Evolutionary conservation across 2,329 filamentous ascomycete species (phyloP), one percentile per base, ranked within the genome.

Genomic region (Aspergillus transmontanensis): DNA sequence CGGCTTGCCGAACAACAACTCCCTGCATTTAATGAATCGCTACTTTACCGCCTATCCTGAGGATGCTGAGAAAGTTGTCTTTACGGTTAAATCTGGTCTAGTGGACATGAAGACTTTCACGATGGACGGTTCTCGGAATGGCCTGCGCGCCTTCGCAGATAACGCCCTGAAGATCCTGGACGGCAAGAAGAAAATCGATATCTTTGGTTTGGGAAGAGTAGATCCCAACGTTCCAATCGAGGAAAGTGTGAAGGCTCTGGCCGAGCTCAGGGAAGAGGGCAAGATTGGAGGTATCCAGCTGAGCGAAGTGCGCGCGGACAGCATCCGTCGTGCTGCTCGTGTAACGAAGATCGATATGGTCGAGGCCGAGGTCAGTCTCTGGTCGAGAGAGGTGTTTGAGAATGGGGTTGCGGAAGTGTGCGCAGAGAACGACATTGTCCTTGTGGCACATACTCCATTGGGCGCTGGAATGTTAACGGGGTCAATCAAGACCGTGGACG

Each of bases 381-480:
- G 81, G 77, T 74, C 76, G 14, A 83, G 82, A 0, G 82, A 86
- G 10, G 81, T 86, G 39, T 71, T 87, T 6, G 74, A 81, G 32
- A 41, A 71, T 55, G 68, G 85, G 1, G 76, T 87, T 48, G 82
- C 83, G 2, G 80, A 80, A 2, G 83, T 85, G 0, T 90, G 87
- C 70, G 83, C 81, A 0, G 84, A 94, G 72, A 76, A 90, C 57
- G 80, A 82, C 55, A 92, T 94, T 64, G 88, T 90, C 0, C 79
- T 94, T 54, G 78, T 92, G 39, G 90, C 89, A 0, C 93, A 93
- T 78, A 89, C 89, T 56, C 91, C 92, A 1, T 81, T 94, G 0
- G 89, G 90, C 2, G 81, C 85, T 26, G 84, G 84, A 1, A 70
- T 89, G 78, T 73, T 89, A 62, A 84, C 85, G 0, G 85, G 85